These are phyloP conservation scores for Alternaria alternata DNA, from an alignment of 2,329 filamentous ascomycete species.

Conservation along the genomic window DNA sequence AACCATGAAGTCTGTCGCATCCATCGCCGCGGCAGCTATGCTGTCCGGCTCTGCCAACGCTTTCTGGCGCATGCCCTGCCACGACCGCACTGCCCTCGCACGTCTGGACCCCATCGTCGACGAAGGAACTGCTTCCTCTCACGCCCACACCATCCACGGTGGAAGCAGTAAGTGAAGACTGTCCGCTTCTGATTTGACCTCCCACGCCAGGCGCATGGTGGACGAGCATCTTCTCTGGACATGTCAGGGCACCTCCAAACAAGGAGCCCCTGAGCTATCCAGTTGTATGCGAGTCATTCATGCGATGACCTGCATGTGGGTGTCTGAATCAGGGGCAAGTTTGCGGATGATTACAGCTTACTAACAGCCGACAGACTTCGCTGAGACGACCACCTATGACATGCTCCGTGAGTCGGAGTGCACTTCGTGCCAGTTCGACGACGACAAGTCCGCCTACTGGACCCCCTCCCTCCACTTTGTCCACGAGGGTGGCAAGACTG, in stretches of 20 bases:
- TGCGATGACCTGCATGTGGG: not conserved
- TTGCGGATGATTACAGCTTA: constrained; percentile 17
- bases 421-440: constrained; percentile 67
- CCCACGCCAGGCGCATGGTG: constrained; percentile 18
- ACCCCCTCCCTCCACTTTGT: constrained; percentile 75
- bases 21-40: constrained; percentile 39
- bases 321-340: constrained; percentile 29
- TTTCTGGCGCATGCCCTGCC: constrained; percentile 75
- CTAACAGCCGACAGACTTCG: constrained; percentile 59
- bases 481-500: constrained; percentile 68
- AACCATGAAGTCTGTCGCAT: constrained; percentile 44
- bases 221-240: constrained; percentile 7
- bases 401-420: constrained; percentile 70
- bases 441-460: constrained; percentile 55
- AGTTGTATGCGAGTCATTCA: not conserved
- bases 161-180: constrained; percentile 63
- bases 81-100: constrained; percentile 67
- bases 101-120: constrained; percentile 60
- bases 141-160: constrained; percentile 47
- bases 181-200: constrained; percentile 45
- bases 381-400: constrained; percentile 67
- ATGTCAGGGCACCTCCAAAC: not conserved
- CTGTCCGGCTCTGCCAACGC: constrained; percentile 62
- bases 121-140: constrained; percentile 36
- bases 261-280: constrained; percentile 1